Evolutionary conservation across 495 filamentous ascomycete genomes (phyloP), one percentile per base, ranked within the genome.

Genomic region (Collariella sp.): DNA sequence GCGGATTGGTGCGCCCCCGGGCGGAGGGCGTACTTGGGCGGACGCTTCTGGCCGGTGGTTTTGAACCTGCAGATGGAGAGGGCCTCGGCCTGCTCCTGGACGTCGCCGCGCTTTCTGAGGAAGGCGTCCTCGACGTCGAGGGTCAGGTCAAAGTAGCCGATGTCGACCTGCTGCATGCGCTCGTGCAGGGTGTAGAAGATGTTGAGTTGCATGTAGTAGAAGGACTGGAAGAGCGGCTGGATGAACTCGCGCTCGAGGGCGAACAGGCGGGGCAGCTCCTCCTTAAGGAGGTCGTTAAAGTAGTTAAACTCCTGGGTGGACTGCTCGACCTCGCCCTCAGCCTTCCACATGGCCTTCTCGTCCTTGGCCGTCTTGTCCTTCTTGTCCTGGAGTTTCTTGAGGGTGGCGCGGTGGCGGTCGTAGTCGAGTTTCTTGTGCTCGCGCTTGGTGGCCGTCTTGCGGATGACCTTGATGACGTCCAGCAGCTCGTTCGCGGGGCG

Each of bases 131-230:
- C 89, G 12, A 99, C 80, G 66, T 93, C 91, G 26, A 86, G 76
- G 10, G 85, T 85, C 33, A 99, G 79, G 66, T 99, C 85, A 68
- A 99, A 99, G 72, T 99, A 99, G 54, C 86, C 88, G 62, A 99
- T 97, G 67, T 96, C 88, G 64, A 94, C 88, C 52, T 77, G 83
- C 70, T 96, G 93, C 94, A 97, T 97, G 69, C 81, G 86, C 70
- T 99, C 93, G 69, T 99, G 93, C 33, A 99, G 76, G 1, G 94
- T 97, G 70, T 99, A 99, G 72, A 97, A 99, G 56, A 99, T 90
- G 69, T 99, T 99, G 51, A 99, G 81, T 69, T 99, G 93, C 94
- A 99, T 97, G 76, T 99, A 99, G 72, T 99, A 99, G 76, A 97
- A 99, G 31, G 89, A 95, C 62, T 96, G 94, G 78, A 99, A 99